Evolutionary conservation across 78 protist species (phyloP).

Genomic region (Carpediemonas membranifera): DNA sequence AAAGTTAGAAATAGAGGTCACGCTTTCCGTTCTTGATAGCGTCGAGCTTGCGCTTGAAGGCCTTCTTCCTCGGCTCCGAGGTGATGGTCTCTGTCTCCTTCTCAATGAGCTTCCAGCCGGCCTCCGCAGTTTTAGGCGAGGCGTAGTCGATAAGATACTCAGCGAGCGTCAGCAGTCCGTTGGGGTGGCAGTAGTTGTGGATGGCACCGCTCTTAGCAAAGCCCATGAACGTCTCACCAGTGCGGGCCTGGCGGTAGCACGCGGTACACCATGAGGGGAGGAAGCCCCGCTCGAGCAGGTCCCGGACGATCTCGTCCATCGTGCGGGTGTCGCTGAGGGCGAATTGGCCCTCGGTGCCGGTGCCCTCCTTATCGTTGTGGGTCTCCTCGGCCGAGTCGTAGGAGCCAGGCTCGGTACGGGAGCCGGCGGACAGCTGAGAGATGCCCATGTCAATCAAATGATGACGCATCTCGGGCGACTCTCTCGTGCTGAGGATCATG

Average conservation of each 20-base stretch:
- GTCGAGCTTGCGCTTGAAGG: background rate
- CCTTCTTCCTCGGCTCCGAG: no score
- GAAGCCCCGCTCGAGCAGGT: conserved; percentile 3
- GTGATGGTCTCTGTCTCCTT: background rate
- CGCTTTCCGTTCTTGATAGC: background rate
- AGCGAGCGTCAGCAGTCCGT: conserved; percentile 7
- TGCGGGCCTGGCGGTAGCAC: conserved; percentile 11
- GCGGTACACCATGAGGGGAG: conserved; percentile 16
- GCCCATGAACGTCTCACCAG: conserved; percentile 14
- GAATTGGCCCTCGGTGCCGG: background rate
- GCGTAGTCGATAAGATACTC: background rate
- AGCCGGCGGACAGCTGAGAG: conserved; percentile 9
- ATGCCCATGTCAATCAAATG: conserved; percentile 1
- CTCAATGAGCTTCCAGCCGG: background rate
- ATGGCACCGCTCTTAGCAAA: conserved; percentile 11
- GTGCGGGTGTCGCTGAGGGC: background rate
- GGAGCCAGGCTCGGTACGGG: conserved; percentile 2
- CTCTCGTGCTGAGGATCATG: conserved; percentile 8
- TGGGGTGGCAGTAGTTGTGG: conserved; percentile 14
- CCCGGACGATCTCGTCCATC: background rate
- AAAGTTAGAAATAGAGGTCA: background rate
- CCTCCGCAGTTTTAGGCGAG: background rate
- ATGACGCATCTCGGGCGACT: background rate
- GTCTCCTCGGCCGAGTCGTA: background rate
- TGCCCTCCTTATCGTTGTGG: background rate